Evolutionary conservation across 495 filamentous ascomycete genomes (phyloP).

Genomic region (Penicillium fimorum): DNA sequence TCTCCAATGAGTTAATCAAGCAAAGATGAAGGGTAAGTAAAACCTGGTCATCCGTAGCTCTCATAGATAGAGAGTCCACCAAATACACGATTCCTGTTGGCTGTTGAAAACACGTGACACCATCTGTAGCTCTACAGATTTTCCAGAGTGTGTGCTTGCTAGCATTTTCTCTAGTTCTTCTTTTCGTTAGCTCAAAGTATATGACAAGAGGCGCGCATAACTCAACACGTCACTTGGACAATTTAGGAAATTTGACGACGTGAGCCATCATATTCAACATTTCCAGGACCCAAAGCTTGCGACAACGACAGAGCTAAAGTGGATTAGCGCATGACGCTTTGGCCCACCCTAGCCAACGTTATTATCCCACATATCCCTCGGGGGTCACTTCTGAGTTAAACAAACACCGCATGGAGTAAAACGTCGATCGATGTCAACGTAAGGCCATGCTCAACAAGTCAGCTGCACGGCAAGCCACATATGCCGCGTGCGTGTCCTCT

Average conservation of each 20-base stretch:
- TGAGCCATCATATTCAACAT: not conserved
- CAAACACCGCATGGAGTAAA: not conserved
- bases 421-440: conserved; percentile 7
- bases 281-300: conserved; percentile 4
- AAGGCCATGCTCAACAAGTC: conserved; percentile 3
- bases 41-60: not conserved
- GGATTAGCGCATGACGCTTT: conserved; percentile 7
- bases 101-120: not conserved
- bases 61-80: not conserved
- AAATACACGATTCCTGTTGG: not conserved
- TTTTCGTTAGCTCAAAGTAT: not conserved
- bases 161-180: not conserved
- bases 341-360: conserved; percentile 3
- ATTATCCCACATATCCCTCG: not conserved
- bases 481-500: conserved; percentile 3
- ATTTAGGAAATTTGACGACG: not conserved
- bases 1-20: too few species aligned
- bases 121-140: not conserved
- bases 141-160: not conserved
- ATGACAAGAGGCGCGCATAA: not conserved
- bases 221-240: not conserved
- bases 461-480: not conserved
- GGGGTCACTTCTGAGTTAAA: not conserved
- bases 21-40: too few species aligned
- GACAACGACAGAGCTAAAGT: conserved; percentile 3